phyloP scores from a whole-genome alignment of 176 grass and related monocot species.

The Panicum miliaceum region DNA sequence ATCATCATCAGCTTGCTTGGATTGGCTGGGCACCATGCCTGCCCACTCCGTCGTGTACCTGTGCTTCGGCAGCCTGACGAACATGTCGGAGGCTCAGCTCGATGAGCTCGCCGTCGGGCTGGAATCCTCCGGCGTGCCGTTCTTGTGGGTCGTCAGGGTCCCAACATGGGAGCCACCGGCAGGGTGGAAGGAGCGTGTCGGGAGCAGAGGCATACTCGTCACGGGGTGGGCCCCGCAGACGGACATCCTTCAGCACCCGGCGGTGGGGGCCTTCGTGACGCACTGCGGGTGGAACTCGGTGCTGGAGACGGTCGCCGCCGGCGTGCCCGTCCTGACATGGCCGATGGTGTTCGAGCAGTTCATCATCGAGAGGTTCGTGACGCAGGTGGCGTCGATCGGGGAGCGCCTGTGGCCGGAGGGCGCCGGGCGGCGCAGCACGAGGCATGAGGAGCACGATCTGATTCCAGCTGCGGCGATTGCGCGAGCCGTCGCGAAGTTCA shows the following conservation, averaged over 20 bases:
- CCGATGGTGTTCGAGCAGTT: slow-evolving; percentile 49
- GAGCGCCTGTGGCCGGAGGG: background rate
- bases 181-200: too few species aligned
- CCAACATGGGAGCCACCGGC: too few species aligned
- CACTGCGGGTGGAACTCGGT: slow-evolving; percentile 59
- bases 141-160: too few species aligned
- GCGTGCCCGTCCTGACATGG: slow-evolving; percentile 58
- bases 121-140: too few species aligned
- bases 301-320: slow-evolving; percentile 38
- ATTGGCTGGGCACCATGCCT: too few species aligned
- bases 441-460: background rate
- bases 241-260: background rate
- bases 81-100: too few species aligned
- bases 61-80: too few species aligned
- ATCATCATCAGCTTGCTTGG: too few species aligned
- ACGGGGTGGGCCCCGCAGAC: slow-evolving; percentile 40
- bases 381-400: background rate
- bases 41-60: too few species aligned
- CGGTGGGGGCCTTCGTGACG: slow-evolving; percentile 43
- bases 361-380: slow-evolving; percentile 39
- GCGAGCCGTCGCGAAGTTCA: slow-evolving; percentile 19
- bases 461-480: slow-evolving; percentile 26
- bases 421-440: slow-evolving; percentile 10
- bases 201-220: too few species aligned
- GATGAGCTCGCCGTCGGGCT: too few species aligned